phyloP scores from a whole-genome alignment of 2,329 filamentous ascomycete species.

The Aaosphaeria pasadenensis region DNA sequence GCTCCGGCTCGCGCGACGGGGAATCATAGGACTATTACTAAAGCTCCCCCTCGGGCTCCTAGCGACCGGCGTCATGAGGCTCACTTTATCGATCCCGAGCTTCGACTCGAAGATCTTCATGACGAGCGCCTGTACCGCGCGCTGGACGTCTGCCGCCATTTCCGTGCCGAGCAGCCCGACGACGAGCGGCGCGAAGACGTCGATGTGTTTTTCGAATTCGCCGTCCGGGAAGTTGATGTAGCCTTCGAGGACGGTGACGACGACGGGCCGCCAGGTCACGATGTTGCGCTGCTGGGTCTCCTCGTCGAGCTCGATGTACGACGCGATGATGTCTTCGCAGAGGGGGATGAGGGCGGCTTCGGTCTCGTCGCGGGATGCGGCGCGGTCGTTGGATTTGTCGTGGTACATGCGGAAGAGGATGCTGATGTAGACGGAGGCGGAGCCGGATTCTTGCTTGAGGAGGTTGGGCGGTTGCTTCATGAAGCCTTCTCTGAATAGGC shows the following conservation, averaged over 20 bases:
- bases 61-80: slow-evolving; percentile 18
- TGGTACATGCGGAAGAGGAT: slow-evolving; percentile 98
- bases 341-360: slow-evolving; percentile 91
- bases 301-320: slow-evolving; percentile 83
- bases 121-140: slow-evolving; percentile 73
- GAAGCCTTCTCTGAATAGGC: slow-evolving; percentile 95
- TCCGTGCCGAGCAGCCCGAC: slow-evolving; percentile 83
- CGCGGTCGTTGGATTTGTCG: slow-evolving; percentile 79
- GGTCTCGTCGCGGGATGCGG: slow-evolving; percentile 74
- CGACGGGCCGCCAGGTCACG: slow-evolving; percentile 92
- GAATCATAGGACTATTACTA: background rate
- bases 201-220: slow-evolving; percentile 76
- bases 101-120: slow-evolving; percentile 71
- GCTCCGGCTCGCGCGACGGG: no score
- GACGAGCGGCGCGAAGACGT: slow-evolving; percentile 80
- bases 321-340: slow-evolving; percentile 88
- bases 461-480: slow-evolving; percentile 99
- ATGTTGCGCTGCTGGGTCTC: slow-evolving; percentile 98
- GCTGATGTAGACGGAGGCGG: slow-evolving; percentile 89
- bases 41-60: slow-evolving; percentile 22
- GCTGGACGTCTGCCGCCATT: slow-evolving; percentile 73
- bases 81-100: slow-evolving; percentile 17
- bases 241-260: slow-evolving; percentile 93
- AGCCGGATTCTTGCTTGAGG: slow-evolving; percentile 92
- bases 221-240: slow-evolving; percentile 78